Percentiles rank a stretch among this genome's conserved stretches.
Evolutionary conservation across 495 filamentous ascomycete genomes (phyloP).

Genomic region (Xylaria nigripes): DNA sequence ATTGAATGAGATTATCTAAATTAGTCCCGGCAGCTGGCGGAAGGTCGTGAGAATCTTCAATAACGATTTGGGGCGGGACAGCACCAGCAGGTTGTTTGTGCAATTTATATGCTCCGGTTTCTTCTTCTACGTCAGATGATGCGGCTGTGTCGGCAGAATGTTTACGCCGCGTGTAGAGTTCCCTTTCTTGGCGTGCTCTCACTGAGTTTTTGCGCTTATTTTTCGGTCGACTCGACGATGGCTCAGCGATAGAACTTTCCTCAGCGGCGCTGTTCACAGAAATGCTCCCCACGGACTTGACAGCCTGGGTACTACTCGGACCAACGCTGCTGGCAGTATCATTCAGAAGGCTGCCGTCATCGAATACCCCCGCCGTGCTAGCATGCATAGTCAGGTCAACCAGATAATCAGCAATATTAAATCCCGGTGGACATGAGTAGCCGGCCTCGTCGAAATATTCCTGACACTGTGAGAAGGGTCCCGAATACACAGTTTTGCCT

Average conservation of each 20-base stretch:
- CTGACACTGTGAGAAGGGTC: slow-evolving; percentile 81
- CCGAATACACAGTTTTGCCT: slow-evolving; percentile 87
- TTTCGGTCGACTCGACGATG: slow-evolving; percentile 50
- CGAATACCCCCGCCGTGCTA: slow-evolving; percentile 29
- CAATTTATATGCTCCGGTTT: slow-evolving; percentile 51
- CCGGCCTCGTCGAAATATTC: slow-evolving; percentile 86
- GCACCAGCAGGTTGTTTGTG: slow-evolving; percentile 54
- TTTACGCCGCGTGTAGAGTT: slow-evolving; percentile 81
- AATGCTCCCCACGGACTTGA: slow-evolving; percentile 82
- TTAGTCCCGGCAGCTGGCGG: slow-evolving; percentile 70
- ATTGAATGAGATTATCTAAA: slow-evolving; percentile 69
- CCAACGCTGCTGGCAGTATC: slow-evolving; percentile 60
- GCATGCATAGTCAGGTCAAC: slow-evolving; percentile 98
- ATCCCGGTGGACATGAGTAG: slow-evolving; percentile 87
- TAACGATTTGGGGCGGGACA: slow-evolving; percentile 53
- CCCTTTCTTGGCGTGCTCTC: slow-evolving; percentile 73
- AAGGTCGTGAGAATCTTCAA: slow-evolving; percentile 65
- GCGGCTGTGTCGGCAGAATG: slow-evolving; percentile 56
- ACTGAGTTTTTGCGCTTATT: slow-evolving; percentile 65
- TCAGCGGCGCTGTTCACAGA: slow-evolving; percentile 59
- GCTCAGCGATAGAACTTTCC: slow-evolving; percentile 37
- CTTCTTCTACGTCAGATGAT: slow-evolving; percentile 56
- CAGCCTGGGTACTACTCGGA: slow-evolving; percentile 81
- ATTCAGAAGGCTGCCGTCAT: slow-evolving; percentile 48
- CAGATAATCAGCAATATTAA: slow-evolving; percentile 97